Percentiles rank a stretch among this genome's conserved stretches.
phyloP scores from a whole-genome alignment of 2,329 filamentous ascomycete genomes.

The Alternaria ethzedia region DNA sequence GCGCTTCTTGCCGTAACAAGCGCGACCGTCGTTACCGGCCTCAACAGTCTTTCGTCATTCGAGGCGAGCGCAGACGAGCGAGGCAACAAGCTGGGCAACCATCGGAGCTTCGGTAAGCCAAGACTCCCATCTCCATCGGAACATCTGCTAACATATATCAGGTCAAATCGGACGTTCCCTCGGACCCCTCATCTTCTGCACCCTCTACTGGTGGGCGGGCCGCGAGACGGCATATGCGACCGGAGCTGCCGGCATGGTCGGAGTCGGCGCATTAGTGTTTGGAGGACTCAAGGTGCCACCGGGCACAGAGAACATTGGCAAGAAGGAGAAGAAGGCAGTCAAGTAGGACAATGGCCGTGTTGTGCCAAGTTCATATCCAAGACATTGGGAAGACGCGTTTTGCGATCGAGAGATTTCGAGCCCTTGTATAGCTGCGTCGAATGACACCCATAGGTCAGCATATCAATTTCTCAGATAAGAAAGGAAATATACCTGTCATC shows the following conservation, averaged over 20 bases:
- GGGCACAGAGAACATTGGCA: constrained; percentile 42
- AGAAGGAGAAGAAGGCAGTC: constrained; percentile 25
- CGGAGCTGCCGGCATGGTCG: constrained; percentile 80
- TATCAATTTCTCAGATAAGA: neutral
- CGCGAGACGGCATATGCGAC: constrained; percentile 82
- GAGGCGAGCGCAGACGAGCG: constrained; percentile 82
- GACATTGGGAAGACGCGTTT: neutral
- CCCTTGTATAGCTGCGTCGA: neutral
- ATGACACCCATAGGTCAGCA: neutral
- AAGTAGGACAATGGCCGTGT: neutral
- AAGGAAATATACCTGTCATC: neutral
- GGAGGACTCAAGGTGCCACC: constrained; percentile 71
- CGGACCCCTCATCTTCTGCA: constrained; percentile 89
- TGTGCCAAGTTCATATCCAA: neutral
- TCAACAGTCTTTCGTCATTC: constrained; percentile 91
- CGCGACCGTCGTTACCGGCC: constrained; percentile 90
- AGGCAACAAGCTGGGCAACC: constrained; percentile 83
- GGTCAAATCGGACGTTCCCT: constrained; percentile 88
- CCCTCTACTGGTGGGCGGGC: constrained; percentile 98
- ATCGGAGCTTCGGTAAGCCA: constrained; percentile 68
- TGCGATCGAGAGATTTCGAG: neutral
- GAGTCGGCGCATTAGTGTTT: constrained; percentile 74
- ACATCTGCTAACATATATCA: constrained; percentile 44
- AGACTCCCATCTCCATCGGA: neutral
- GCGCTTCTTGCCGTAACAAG: constrained; percentile 87